Conservation (phyloP, 163 green algal genomes). For the Volvox carteri region DNA sequence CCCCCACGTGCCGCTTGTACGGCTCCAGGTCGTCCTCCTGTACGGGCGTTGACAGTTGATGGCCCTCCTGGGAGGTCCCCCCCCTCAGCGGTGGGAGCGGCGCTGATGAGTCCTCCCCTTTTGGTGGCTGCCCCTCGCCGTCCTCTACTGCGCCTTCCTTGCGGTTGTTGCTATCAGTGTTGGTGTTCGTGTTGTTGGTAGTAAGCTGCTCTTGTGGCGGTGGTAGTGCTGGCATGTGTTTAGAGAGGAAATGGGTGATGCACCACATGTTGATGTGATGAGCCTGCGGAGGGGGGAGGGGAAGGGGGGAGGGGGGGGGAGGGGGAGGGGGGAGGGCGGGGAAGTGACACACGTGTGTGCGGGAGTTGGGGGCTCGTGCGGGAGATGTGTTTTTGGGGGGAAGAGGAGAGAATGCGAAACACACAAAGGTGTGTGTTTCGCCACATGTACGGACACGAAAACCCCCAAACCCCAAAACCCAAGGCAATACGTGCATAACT, state of each 20-base stretch:
- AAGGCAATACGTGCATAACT: no score
- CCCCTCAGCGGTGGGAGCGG: no score
- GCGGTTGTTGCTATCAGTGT: background rate
- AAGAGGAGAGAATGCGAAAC: no score
- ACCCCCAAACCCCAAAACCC: no score
- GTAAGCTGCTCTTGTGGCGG: background rate
- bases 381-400: no score
- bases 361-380: no score
- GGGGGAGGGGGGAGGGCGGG: background rate
- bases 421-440: no score
- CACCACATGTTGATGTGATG: conserved; percentile 51
- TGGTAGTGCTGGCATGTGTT: conserved; percentile 10
- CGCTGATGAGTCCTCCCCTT: no score
- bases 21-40: background rate
- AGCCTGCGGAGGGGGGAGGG: background rate
- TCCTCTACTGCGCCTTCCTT: background rate
- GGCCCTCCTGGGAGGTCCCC: no score
- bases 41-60: background rate
- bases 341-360: background rate
- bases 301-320: background rate
- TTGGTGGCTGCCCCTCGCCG: background rate
- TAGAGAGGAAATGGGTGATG: conserved; percentile 46
- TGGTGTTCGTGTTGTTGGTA: background rate
- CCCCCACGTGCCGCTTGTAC: background rate
- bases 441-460: no score